Percentiles rank a stretch among this genome's conserved stretches.
Evolutionary conservation across 345 rosid genomes (phyloP).

Genomic region (Ceriops tagal): DNA sequence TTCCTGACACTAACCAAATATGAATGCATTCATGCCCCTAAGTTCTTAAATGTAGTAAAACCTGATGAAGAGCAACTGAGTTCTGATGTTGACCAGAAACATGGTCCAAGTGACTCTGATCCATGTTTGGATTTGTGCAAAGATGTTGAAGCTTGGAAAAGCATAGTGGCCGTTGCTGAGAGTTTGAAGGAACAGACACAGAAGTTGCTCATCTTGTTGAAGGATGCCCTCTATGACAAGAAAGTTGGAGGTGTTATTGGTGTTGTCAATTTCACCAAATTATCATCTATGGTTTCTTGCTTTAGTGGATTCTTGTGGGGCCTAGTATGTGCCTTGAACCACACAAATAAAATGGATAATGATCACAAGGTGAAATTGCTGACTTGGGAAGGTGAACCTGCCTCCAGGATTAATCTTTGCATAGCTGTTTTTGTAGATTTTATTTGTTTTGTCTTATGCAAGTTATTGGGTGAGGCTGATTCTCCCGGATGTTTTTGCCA

Average conservation of each 20-base stretch:
- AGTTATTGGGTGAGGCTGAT: constrained; percentile 40
- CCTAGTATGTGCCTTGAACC: constrained; percentile 52
- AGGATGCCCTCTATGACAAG: constrained; percentile 31
- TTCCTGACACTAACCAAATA: constrained; percentile 48
- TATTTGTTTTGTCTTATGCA: constrained; percentile 33
- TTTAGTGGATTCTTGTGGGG: constrained; percentile 86
- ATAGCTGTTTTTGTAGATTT: constrained; percentile 43
- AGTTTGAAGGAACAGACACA: constrained; percentile 56
- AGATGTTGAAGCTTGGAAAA: constrained; percentile 41
- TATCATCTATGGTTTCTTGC: constrained; percentile 55
- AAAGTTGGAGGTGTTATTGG: constrained; percentile 25
- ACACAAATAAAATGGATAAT: constrained; percentile 30
- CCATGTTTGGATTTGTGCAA: constrained; percentile 22
- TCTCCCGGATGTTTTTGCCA: constrained; percentile 25
- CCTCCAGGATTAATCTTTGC: constrained; percentile 35
- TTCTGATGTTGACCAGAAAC: constrained; percentile 26
- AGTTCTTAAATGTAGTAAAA: constrained; percentile 15
- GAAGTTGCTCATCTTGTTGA: constrained; percentile 37
- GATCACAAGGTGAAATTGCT: constrained; percentile 34
- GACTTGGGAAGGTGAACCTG: constrained; percentile 35
- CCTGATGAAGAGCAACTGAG: constrained; percentile 23
- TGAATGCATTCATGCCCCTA: constrained; percentile 35
- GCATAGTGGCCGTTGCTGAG: constrained; percentile 39
- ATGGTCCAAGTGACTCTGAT: constrained; percentile 18
- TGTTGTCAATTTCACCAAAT: constrained; percentile 38